These are phyloP conservation scores for Sporothrix sp. DNA, from an alignment of 2,329 filamentous ascomycete genomes.

Conservation along the genomic window DNA sequence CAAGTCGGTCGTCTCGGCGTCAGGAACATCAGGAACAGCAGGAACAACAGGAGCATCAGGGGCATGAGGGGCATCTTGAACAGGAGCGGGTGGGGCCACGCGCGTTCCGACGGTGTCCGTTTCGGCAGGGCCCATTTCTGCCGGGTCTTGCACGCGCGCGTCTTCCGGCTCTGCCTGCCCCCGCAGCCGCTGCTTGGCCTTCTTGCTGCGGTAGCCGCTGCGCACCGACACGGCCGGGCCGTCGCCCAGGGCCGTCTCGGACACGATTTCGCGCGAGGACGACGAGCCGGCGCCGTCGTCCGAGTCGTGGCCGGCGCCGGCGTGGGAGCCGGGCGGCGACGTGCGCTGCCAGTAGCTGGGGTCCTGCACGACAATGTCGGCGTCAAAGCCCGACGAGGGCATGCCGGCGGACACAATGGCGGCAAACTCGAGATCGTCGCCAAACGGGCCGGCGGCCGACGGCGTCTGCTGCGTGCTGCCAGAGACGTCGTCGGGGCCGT, in stretches of 20 bases:
- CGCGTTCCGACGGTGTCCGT: constrained; percentile 21
- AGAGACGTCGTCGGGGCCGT: constrained; percentile 17
- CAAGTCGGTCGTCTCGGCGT: constrained; percentile 10
- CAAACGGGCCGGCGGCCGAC: constrained; percentile 18
- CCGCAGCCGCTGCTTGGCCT: constrained; percentile 8
- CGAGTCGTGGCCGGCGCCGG: constrained; percentile 27
- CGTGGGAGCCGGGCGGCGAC: constrained; percentile 49
- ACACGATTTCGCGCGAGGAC: constrained; percentile 11
- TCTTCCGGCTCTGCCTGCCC: not conserved
- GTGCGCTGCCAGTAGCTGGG: constrained; percentile 52
- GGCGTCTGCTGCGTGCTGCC: not conserved
- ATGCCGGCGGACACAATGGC: constrained; percentile 60
- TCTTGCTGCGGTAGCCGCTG: constrained; percentile 9
- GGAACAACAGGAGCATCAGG: not conserved
- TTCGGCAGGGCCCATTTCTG: constrained; percentile 14
- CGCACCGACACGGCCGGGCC: constrained; percentile 1
- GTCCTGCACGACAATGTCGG: constrained; percentile 59
- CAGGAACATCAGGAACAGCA: too few species aligned
- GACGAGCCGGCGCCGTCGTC: constrained; percentile 5
- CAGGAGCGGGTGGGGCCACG: too few species aligned
- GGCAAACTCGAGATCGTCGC: constrained; percentile 58
- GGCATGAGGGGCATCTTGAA: not conserved
- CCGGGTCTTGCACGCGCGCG: not conserved
- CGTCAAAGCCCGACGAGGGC: constrained; percentile 59
- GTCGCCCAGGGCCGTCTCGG: constrained; percentile 18